Percentiles rank a stretch among this genome's conserved stretches.
phyloP scores from a whole-genome alignment of 1,284 basidiomycete species.

The Leccinum proximum region DNA sequence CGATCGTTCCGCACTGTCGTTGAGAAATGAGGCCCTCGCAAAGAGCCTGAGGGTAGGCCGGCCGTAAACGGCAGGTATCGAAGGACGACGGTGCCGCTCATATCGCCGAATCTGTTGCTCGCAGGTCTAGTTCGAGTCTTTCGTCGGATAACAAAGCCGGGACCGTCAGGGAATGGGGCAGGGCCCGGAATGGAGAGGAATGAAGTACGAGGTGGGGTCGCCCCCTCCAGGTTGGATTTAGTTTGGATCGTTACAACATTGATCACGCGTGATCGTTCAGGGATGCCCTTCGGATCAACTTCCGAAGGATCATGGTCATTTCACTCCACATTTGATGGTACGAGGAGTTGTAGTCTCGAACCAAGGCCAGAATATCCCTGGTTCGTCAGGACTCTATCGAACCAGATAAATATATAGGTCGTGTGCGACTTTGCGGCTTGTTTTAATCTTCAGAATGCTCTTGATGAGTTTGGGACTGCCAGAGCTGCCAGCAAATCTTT shows the following conservation, averaged over 20 bases:
- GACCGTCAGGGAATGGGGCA: constrained; percentile 25
- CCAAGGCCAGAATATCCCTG: no score
- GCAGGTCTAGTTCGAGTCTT: constrained; percentile 8
- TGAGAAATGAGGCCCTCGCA: constrained; percentile 32
- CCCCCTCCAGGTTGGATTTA: constrained; percentile 43
- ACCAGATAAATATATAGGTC: no score
- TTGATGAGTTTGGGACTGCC: no score
- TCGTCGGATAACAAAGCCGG: constrained; percentile 28
- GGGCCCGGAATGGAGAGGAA: constrained; percentile 15
- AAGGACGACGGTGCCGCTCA: constrained; percentile 7
- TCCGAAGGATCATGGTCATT: no score
- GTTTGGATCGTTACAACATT: constrained; percentile 24
- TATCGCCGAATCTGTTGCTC: constrained; percentile 1
- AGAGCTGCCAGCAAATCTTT: no score
- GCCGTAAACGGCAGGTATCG: constrained; percentile 6
- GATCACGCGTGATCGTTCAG: no score
- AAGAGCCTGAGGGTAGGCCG: constrained; percentile 6
- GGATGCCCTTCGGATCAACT: no score
- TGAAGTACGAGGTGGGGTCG: constrained; percentile 23
- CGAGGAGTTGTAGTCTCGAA: no score
- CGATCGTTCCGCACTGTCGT: constrained; percentile 45
- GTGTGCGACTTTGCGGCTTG: no score
- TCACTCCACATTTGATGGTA: no score
- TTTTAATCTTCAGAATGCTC: no score
- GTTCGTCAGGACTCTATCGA: no score